Conservation (phyloP, 441 rosid genomes). For the Euphorbia corollata region DNA sequence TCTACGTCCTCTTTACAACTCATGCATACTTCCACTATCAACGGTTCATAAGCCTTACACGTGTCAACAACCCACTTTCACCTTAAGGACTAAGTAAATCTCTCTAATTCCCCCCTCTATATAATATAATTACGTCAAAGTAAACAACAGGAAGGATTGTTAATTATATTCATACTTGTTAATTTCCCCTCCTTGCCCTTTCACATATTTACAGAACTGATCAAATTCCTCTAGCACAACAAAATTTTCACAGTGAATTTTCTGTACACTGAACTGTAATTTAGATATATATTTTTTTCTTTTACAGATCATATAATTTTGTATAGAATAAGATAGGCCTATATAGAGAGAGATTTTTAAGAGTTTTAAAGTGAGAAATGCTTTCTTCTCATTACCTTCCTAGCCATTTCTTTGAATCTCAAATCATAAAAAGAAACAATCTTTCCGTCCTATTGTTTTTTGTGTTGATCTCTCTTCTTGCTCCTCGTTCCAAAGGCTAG, state of each 20-base stretch:
- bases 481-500: constrained; percentile 35
- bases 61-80: constrained; percentile 33
- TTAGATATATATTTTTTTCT: not conserved
- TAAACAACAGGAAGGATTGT: not conserved
- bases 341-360: constrained; percentile 4
- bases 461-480: constrained; percentile 26
- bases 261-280: too few species aligned
- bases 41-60: constrained; percentile 30
- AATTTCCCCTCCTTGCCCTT: not conserved
- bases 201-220: too few species aligned
- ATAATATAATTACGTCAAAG: constrained; percentile 9
- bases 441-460: constrained; percentile 20
- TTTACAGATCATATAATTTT: constrained; percentile 1
- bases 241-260: too few species aligned
- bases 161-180: not conserved
- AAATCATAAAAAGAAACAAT: constrained; percentile 12
- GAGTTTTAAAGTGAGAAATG: constrained; percentile 27
- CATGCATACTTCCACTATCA: constrained; percentile 31
- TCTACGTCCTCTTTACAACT: constrained; percentile 29
- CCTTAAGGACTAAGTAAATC: constrained; percentile 41
- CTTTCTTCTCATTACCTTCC: constrained; percentile 35
- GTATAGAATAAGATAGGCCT: not conserved
- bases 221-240: too few species aligned
- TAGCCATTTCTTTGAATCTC: constrained; percentile 21
- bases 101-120: constrained; percentile 8